Base-by-base conservation (phyloP, 495 filamentous ascomycete genomes). In the Neurospora tetraspora region DNA sequence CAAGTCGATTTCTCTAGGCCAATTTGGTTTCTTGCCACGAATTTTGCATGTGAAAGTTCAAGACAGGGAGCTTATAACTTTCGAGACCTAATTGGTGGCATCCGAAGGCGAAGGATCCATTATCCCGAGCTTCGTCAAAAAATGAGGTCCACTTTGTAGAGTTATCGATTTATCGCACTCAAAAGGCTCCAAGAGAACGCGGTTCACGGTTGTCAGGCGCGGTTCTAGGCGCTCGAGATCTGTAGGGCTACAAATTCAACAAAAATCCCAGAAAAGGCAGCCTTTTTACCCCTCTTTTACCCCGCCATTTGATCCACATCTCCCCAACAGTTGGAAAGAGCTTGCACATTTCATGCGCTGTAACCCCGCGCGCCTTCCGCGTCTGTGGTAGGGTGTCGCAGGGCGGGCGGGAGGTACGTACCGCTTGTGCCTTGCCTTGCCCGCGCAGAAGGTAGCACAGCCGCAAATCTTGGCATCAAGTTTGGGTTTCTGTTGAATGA, bases 311-410 rank as follows among this genome's bases (percentile, higher is more conserved):
- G 18, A 59, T 53, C 75, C 75, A 75, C 75, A 75, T 70, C 40
- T 73, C 75, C 75, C 75, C 75, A 77, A 77, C 75, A 73, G 69
- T 73, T 42, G 69, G 38, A 70, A 69, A 23, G 65, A 47, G 40
- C 65, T 73, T 76, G 75, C 75, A 71, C 38, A 72, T 61, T 38
- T 71, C 71, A 74, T 71, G 70, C 71, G 42, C 72, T 69, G 69
- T 12, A 68, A 68, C 61, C 65, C 42, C 47, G 61, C 65, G 69
- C 53, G 31, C 71, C 27, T 70, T 34, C 7, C 61, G 39, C 27
- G 39, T 68, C 39, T 37, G 40, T 68, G 18, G 71, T 6, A 39
- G 59, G 68, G 39, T 72, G 59, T 43, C 71, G 53, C 53, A 61
- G 27, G 53, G 53, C 53, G 23, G 47, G 53, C 53, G 53, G 23